phyloP scores from a whole-genome alignment of 352 stramenopile genomes.

The Thalassiosira livingstoniorum region DNA sequence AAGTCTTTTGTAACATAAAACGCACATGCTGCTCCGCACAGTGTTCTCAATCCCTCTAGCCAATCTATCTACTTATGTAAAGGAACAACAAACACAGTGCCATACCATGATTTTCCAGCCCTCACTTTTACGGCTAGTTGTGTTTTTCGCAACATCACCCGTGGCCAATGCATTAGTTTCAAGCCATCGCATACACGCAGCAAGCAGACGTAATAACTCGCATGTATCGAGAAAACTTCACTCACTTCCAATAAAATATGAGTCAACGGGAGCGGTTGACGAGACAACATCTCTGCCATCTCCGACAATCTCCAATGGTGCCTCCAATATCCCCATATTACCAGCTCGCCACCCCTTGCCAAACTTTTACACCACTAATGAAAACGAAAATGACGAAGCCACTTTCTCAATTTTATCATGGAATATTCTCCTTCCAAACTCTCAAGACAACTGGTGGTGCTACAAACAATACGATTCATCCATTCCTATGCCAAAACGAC shows the following conservation, averaged over 20 bases:
- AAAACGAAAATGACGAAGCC: too few relatives aligned
- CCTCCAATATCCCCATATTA: slow-evolving; percentile 26
- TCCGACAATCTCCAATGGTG: too few relatives aligned
- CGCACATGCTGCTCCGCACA: too few relatives aligned
- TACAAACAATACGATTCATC: slow-evolving; percentile 51
- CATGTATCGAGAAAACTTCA: background rate
- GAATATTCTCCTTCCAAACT: slow-evolving; percentile 69
- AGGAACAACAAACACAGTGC: too few relatives aligned
- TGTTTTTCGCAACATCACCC: too few relatives aligned
- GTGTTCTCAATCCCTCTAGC: too few relatives aligned
- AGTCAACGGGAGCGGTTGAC: background rate
- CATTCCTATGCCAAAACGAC: slow-evolving; percentile 34
- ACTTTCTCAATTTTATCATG: slow-evolving; percentile 64
- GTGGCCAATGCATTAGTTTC: too few relatives aligned
- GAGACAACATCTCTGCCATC: background rate
- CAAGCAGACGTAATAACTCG: background rate
- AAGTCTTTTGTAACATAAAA: too few relatives aligned
- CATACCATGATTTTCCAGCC: too few relatives aligned
- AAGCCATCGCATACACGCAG: background rate
- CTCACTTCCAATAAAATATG: background rate
- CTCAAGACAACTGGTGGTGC: slow-evolving; percentile 68
- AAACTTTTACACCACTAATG: slow-evolving; percentile 2
- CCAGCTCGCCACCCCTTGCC: slow-evolving; percentile 24
- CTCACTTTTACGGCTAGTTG: too few relatives aligned
- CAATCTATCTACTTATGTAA: too few relatives aligned